Percentiles rank a stretch among this genome's conserved stretches.
Evolutionary conservation across 805 yeast genomes (phyloP).

Genomic region (Candida succiphila): DNA sequence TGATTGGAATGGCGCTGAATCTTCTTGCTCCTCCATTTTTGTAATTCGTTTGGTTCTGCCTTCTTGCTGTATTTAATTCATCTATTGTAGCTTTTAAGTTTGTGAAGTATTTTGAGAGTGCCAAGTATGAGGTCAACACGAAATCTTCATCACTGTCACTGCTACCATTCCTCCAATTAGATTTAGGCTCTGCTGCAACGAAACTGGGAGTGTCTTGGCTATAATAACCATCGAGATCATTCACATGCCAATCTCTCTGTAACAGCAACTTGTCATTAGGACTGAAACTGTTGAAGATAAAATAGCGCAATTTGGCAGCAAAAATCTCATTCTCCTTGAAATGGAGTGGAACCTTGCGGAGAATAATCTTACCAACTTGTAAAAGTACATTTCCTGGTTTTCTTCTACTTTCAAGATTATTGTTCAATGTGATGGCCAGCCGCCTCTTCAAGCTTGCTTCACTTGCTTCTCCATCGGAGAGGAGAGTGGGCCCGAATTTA

Average conservation of each 20-base stretch:
- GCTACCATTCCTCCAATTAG: too few species aligned
- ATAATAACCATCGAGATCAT: conserved; percentile 9
- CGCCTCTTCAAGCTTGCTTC: conserved; percentile 6
- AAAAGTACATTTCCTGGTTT: conserved; percentile 23
- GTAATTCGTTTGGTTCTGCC: too few species aligned
- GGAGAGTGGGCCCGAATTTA: conserved; percentile 12
- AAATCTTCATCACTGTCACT: too few species aligned
- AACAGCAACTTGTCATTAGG: conserved; percentile 20
- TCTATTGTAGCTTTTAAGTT: too few species aligned
- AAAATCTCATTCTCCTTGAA: conserved; percentile 13
- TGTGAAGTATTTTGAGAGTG: too few species aligned
- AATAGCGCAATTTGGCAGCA: conserved; percentile 12
- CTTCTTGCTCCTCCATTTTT: too few species aligned
- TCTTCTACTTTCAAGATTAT: conserved; percentile 17
- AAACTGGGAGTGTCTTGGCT: background rate
- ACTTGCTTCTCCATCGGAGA: too few species aligned
- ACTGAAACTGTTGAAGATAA: conserved; percentile 16
- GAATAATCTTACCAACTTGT: conserved; percentile 16
- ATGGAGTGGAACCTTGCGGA: conserved; percentile 11
- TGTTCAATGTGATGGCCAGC: conserved; percentile 12
- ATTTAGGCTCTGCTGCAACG: too few species aligned
- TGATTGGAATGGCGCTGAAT: too few species aligned
- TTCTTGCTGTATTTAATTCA: too few species aligned
- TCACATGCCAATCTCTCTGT: conserved; percentile 18
- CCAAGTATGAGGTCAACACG: too few species aligned